Evolutionary conservation across 1,139 yeast species (phyloP).

Genomic region (Geotrichum fermentans): DNA sequence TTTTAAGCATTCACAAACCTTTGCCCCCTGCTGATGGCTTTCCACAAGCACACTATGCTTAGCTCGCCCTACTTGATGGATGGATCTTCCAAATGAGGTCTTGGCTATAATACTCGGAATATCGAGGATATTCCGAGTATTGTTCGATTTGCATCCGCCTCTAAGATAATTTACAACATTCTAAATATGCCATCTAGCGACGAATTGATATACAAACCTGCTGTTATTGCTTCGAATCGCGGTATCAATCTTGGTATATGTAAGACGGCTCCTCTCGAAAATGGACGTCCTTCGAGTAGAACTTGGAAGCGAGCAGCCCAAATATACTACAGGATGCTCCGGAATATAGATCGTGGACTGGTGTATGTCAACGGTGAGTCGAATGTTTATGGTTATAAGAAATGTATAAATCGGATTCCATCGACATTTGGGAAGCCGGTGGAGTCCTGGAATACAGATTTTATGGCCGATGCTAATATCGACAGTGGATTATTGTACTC

Average conservation of each 20-base stretch:
- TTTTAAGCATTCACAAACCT: too few species aligned
- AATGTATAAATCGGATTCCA: constrained; percentile 8
- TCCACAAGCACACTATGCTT: too few species aligned
- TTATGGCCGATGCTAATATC: constrained; percentile 9
- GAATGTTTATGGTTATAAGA: background rate
- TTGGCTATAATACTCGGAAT: constrained; percentile 2
- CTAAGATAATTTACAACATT: background rate
- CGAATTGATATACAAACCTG: background rate
- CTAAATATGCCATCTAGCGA: background rate
- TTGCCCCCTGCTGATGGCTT: too few species aligned
- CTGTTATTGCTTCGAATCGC: background rate
- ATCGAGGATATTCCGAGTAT: constrained; percentile 11
- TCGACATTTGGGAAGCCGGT: constrained; percentile 8
- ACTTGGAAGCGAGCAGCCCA: constrained; percentile 6
- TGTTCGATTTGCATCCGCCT: background rate
- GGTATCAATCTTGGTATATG: constrained; percentile 3
- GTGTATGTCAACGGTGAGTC: background rate
- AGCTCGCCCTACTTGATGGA: too few species aligned
- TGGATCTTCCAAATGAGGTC: constrained; percentile 7
- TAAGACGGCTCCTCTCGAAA: background rate
- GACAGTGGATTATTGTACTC: constrained; percentile 6
- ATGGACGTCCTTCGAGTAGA: background rate
- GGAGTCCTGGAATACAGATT: constrained; percentile 1
- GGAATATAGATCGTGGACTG: constrained; percentile 1
- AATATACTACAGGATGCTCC: background rate